phyloP scores from a whole-genome alignment of 2,329 filamentous ascomycete species.

The Monosporascus sp. region DNA sequence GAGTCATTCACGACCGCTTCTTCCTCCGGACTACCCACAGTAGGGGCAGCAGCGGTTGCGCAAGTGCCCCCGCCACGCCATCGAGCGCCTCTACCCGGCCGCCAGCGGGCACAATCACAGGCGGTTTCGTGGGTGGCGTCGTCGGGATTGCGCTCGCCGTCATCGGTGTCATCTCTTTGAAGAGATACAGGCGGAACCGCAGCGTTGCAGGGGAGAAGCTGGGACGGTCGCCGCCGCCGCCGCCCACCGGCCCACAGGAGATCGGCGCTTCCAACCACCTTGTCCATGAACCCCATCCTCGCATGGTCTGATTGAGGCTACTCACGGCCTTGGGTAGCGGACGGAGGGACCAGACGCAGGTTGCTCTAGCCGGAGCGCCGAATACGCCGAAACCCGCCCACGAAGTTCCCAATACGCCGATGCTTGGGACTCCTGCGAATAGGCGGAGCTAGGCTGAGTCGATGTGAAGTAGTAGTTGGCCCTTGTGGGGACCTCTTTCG shows the following conservation, averaged over 20 bases:
- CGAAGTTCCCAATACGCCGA: constrained; percentile 9
- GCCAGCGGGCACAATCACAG: constrained; percentile 8
- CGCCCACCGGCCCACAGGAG: constrained; percentile 6
- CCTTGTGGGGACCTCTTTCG: no score
- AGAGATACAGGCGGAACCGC: constrained; percentile 1
- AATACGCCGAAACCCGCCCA: constrained; percentile 3
- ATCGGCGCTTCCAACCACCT: constrained; percentile 1
- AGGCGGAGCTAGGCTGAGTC: constrained; percentile 10
- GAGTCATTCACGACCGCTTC: not conserved
- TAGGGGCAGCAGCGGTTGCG: not conserved
- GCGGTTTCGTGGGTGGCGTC: constrained; percentile 13
- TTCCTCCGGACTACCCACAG: not conserved
- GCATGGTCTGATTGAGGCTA: not conserved
- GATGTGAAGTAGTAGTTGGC: not conserved
- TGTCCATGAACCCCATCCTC: not conserved
- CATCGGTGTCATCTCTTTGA: constrained; percentile 8
- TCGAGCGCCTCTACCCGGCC: not conserved
- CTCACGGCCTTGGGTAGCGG: not conserved
- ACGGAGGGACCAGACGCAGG: not conserved
- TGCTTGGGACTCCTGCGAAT: constrained; percentile 7
- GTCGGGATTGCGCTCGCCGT: constrained; percentile 7
- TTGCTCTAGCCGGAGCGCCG: constrained; percentile 4
- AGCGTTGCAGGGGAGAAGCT: not conserved
- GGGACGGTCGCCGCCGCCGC: not conserved
- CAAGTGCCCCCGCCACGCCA: not conserved